A percentile compares a stretch with the other conserved stretches of the same genome.
Evolutionary conservation across 139 green algal species (phyloP).

Genomic region (Nannochloris sp.): DNA sequence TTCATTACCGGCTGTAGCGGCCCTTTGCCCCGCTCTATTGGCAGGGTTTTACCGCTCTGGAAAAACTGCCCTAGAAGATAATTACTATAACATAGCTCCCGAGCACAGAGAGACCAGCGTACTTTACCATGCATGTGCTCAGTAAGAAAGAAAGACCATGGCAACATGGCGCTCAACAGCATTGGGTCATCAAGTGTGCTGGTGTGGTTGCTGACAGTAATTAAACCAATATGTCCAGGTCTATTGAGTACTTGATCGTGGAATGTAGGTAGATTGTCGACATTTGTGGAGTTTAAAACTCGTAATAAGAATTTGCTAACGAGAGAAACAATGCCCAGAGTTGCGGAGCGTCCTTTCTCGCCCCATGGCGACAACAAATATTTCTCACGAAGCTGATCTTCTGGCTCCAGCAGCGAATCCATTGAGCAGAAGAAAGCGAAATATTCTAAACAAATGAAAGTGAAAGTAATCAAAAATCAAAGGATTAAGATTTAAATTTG

Average conservation of each 20-base stretch:
- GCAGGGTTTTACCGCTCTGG: conserved; percentile 73
- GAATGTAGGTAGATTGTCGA: conserved; percentile 25
- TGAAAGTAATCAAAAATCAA: no score
- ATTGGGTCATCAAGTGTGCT: conserved; percentile 84
- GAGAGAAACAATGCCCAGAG: conserved; percentile 42
- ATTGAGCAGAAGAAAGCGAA: no score
- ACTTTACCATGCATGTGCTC: conserved; percentile 51
- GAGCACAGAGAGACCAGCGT: conserved; percentile 78
- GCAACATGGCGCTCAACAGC: conserved; percentile 60
- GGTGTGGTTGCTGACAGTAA: conserved; percentile 76
- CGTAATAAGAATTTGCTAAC: conserved; percentile 43
- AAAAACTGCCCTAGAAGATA: conserved; percentile 77
- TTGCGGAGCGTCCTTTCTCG: conserved; percentile 39
- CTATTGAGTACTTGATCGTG: conserved; percentile 24
- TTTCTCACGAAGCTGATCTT: conserved; percentile 13
- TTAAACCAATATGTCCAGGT: conserved; percentile 32
- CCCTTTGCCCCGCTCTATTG: conserved; percentile 62
- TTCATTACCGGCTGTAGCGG: conserved; percentile 60
- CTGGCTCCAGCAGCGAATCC: conserved; percentile 21
- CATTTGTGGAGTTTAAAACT: conserved; percentile 39
- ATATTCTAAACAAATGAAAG: no score
- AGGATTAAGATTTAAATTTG: no score
- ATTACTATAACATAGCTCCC: conserved; percentile 78
- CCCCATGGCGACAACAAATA: conserved; percentile 47
- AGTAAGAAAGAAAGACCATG: conserved; percentile 59